Evolutionary conservation across 2,329 filamentous ascomycete genomes (phyloP), one percentile per base, ranked within the genome.

Genomic region (Helotiales sp.): DNA sequence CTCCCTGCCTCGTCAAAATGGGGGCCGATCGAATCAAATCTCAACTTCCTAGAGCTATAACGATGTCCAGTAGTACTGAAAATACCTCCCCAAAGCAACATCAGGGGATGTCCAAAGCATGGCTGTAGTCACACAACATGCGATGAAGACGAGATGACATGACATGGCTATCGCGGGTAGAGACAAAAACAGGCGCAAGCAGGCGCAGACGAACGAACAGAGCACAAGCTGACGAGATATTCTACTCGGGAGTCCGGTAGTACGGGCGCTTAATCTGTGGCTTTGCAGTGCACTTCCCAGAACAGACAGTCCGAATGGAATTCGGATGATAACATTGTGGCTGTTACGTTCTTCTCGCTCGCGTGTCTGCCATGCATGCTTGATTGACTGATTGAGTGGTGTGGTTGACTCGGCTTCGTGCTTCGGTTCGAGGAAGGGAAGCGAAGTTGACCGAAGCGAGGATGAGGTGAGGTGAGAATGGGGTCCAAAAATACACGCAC

Each of bases 401-500:
- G 26, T 52, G 49, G 6, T 32, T 5, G 10, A 30, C 28, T 55
- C 49, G 11, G 49, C 49, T 50, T 55, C 50, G 50, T 13, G 49
- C 49, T 50, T 55, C 50, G 50, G 20, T 37, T 13, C 30, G 37
- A 3, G 22, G 15, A 32, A 32, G 17, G 17, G 17, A 57, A 57
- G 52, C 32, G 52, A 37, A 30, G 26, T 15, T 13, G 11, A 30
- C n/a, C 11, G 45, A 24, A 20, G 43, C 4, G 20, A 11, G 17
- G 24, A 30, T 52, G 52, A 52, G 26, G 49, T 52, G 49, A 52
- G 49, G 49, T 52, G 49, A 52, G 49, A 52, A 49, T 57, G 52
- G 52, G 52, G 52, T 57, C 52, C 52, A 57, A 57, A 57, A 57
- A 57, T 57, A 57, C 13, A 52, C 52, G 20, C 43, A 32, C 49